phyloP scores from a whole-genome alignment of 2,329 filamentous ascomycete species.

The Cucurbitaria berberidis region DNA sequence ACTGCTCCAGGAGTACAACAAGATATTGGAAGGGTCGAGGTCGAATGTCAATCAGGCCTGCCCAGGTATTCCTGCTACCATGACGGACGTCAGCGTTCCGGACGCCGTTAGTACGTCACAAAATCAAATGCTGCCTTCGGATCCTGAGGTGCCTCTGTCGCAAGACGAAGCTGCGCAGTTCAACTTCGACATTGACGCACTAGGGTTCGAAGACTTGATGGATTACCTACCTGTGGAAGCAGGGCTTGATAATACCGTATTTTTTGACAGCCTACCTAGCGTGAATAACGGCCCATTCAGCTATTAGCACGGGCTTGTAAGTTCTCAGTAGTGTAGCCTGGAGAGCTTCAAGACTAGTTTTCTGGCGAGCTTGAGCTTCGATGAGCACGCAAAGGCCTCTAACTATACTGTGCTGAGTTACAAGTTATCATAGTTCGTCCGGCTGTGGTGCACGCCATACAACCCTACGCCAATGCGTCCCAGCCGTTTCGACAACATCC shows the following conservation, averaged over 20 bases:
- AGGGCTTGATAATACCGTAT: constrained; percentile 29
- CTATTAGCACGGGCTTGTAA: background rate
- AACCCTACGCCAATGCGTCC: background rate
- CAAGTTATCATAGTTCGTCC: background rate
- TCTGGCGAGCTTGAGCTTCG: background rate
- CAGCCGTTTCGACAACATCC: background rate
- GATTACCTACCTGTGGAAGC: constrained; percentile 30
- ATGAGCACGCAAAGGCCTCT: background rate
- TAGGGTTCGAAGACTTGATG: constrained; percentile 35
- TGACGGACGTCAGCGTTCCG: constrained; percentile 14
- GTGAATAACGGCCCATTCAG: background rate
- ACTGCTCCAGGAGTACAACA: constrained; percentile 39
- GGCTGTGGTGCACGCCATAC: background rate
- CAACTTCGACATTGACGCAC: constrained; percentile 35
- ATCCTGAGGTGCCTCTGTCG: constrained; percentile 8
- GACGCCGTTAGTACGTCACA: constrained; percentile 6
- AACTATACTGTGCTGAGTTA: background rate
- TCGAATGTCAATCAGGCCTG: constrained; percentile 5
- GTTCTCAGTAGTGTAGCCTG: background rate
- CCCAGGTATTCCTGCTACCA: constrained; percentile 11
- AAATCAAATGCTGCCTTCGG: background rate
- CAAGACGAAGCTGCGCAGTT: constrained; percentile 21
- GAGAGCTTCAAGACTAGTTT: background rate
- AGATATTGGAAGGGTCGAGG: constrained; percentile 21
- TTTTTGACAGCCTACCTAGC: constrained; percentile 24